Conservation (phyloP, 192 early-diverging fungal genomes). For the Lunasporangiospora selenospora region DNA sequence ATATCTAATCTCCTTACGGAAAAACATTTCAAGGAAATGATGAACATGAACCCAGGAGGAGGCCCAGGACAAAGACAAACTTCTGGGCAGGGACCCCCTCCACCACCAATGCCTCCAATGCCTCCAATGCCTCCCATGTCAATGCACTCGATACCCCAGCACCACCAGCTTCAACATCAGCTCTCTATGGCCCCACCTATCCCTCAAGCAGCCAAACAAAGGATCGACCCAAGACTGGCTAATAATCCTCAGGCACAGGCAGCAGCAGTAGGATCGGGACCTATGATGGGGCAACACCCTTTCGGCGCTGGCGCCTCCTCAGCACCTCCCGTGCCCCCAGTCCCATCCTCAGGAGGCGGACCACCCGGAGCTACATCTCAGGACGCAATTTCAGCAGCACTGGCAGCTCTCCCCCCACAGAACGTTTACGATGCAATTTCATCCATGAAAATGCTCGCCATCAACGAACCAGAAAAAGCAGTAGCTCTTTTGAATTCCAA, state of each 20-base stretch:
- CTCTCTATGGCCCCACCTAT: background rate
- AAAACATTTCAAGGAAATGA: too few relatives aligned
- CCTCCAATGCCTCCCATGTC: too few relatives aligned
- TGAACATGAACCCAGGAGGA: too few relatives aligned
- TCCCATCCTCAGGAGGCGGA: background rate
- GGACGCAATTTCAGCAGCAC: constrained; percentile 33
- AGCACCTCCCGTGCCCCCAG: background rate
- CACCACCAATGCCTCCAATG: too few relatives aligned
- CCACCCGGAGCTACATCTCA: constrained; percentile 12
- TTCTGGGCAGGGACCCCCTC: too few relatives aligned
- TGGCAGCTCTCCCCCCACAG: constrained; percentile 38
- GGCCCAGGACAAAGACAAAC: too few relatives aligned
- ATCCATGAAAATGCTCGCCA: constrained; percentile 42
- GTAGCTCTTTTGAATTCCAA: constrained; percentile 73
- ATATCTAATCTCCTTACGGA: too few relatives aligned
- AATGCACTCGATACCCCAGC: too few relatives aligned
- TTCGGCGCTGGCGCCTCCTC: too few relatives aligned
- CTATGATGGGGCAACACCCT: too few relatives aligned
- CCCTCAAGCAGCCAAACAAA: constrained; percentile 14
- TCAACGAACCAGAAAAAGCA: constrained; percentile 66
- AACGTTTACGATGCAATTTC: constrained; percentile 37
- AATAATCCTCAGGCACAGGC: constrained; percentile 13
- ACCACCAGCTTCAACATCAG: constrained; percentile 36
- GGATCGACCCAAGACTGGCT: constrained; percentile 33
- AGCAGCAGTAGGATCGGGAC: too few relatives aligned